Evolutionary conservation across 306 rosid genomes (phyloP), one percentile per base, ranked within the genome.

Genomic region (Cicer bijugum): DNA sequence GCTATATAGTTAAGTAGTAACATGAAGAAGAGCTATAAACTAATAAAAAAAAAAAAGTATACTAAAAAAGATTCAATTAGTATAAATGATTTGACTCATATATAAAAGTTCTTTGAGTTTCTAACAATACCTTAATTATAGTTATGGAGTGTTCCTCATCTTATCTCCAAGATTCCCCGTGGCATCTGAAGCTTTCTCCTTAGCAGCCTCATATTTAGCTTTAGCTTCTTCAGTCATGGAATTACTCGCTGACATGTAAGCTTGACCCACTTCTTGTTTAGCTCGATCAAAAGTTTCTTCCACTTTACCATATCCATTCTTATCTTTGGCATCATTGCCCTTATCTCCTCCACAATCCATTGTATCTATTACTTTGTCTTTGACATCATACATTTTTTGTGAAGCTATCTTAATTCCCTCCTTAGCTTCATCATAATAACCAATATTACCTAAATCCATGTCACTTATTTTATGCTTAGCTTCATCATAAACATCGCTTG

Each of bases 121-220:
- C 35, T 28, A 28, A 28, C 35, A 28, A 28, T 28, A 28, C 35
- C 35, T 28, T 28, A 28, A 28, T 28, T 28, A 28, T 28, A 45
- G 73, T 45, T 56, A 35, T 15, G 63, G 67, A 40, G 11, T 72
- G 40, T 72, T 80, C 76, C 89, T 86, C 85, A 88, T 79, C 70
- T 48, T 60, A 35, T 78, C 92, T 71, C 91, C 91, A 63, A 87
- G 33, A 75, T 90, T 80, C 0, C 79, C 90, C 0, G 89, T 50
- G n/a, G 87, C 84, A 44, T 86, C 76, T 0, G 92, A 90, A 63
- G 78, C 89, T 55, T 69, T 85, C 78, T 89, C 97, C 80, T 86
- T 92, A 8, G 89, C 88, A 77, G 78, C 80, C 80, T 84, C 92
- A 15, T 86, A 84, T 33, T 6, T 77, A 67, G 52, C 39, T 75